Base-by-base conservation (phyloP, 768 basidiomycete species). In the Daedaleopsis sinensis region DNA sequence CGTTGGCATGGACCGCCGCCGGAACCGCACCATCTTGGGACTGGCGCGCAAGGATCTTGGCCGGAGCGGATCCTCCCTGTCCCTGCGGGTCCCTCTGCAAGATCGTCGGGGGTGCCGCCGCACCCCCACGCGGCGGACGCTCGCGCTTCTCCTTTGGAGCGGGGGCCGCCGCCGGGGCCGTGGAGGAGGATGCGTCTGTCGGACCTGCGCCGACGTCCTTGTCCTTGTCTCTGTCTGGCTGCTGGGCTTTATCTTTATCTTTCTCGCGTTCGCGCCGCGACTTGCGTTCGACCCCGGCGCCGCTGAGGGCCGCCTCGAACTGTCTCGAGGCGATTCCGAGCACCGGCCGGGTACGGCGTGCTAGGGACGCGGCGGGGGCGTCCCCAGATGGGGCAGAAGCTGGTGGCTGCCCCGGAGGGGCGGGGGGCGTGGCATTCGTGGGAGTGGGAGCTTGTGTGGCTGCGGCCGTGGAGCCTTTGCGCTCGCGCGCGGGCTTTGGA, bases 301-400 rank as follows among this genome's bases (percentile, higher is more conserved):
- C 85, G 58, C 73, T 90, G 32, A 92, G 72, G 9, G 90, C 90
- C 8, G 85, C 89, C 65, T 90, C 89, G 55, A 92, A 87, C 15
- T 90, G 87, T 13, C 89, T 79, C 3, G 84, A 85, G 0, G 80
- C 86, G 9, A 88, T 69, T 0, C 88, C 88, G 36, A 91, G 73
- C 11, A 88, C 78, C 1, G 88, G 87, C 7, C 89, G 82, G 5
- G 72, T 64, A 36, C 84, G 79, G 23, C 83, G 80, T 2, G 78
- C 50, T 13, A 69, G 55, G 9, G 76, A 61, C 16, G 72, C 39
- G 3, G 73, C 21, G 1, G 65, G 35, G 1, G 65, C 27, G 18
- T 61, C 46, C 7, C 56, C 38, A 16, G 66, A 35, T 1, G 61
- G 38, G 15, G 66, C 23, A 18, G 66, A 21, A 0, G 70, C 42